Base-by-base conservation (phyloP, 805 yeast genomes). In the Aciculoconidium aculeatum region DNA sequence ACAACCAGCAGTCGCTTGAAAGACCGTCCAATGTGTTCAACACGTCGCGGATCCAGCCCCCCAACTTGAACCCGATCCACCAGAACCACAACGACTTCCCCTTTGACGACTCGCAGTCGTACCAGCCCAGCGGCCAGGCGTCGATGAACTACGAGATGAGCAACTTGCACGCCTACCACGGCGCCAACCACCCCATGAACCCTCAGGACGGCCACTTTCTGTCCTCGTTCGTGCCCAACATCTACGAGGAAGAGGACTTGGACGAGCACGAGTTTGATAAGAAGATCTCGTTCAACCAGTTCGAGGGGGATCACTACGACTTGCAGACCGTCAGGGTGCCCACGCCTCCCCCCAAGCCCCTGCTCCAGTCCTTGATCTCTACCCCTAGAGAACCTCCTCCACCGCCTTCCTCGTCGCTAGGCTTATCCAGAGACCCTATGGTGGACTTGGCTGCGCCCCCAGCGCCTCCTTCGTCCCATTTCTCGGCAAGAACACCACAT, bases 161-260 rank as follows among this genome's bases (percentile, higher is more conserved):
- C 20, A 28, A 32, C 30, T 27, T 30, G 35, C 19, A 33, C 25
- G 28, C 30, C n/a, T 27, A 37, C 20, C 25, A 21, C 13, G 27
- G 33, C 5, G 32, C 32, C 27, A 35, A 45, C 36, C 44, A 42
- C 28, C 50, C 42, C 26, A 27, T 42, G 39, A 44, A 47, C 31
- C 52, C 49, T 4, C 21, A 16, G 4, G 27, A 25, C 47, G 47
- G 10, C 15, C 25, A 40, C 26, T 61, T 47, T 34, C 44, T 48
- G 32, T 64, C 58, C 42, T 58, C 68, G n/a, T 64, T 64, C 37
- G 68, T 61, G 9, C 67, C 68, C 10, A 57, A 62, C 40, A 61
- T 54, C 10, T 60, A 64, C 34, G 65, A 57, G 19, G 63, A 54
- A 8, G 64, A 60, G 12, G 67, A 61, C 27, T 53, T 47, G 15